These are phyloP conservation scores for Huntiella omanensis DNA, from an alignment of 2,329 filamentous ascomycete species.

Conservation along the genomic window DNA sequence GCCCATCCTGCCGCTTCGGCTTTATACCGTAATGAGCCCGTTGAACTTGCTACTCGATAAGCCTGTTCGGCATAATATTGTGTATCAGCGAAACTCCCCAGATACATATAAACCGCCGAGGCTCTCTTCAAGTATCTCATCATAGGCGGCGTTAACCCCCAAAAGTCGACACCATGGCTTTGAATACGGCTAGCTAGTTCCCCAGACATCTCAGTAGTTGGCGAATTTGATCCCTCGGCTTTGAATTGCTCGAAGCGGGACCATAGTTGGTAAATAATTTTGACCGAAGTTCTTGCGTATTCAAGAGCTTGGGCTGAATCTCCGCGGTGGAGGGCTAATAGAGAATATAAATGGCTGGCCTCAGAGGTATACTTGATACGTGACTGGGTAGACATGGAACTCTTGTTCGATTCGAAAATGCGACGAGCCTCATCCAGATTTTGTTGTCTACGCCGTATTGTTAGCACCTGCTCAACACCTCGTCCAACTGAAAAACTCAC, in stretches of 20 bases:
- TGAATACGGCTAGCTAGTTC: slow-evolving; percentile 11
- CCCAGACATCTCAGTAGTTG: slow-evolving; percentile 15
- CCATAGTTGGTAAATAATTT: slow-evolving; percentile 37
- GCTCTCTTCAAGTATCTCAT: slow-evolving; percentile 55
- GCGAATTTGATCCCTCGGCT: slow-evolving; percentile 14
- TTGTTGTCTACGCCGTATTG: background rate
- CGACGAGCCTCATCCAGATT: slow-evolving; percentile 8
- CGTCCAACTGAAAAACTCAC: slow-evolving; percentile 16
- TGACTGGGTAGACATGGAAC: slow-evolving; percentile 27
- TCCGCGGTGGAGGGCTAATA: slow-evolving; percentile 43
- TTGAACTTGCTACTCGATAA: slow-evolving; percentile 52
- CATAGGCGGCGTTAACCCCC: slow-evolving; percentile 58
- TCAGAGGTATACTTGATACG: slow-evolving; percentile 22
- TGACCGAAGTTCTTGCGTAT: slow-evolving; percentile 38
- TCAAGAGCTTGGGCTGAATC: slow-evolving; percentile 37
- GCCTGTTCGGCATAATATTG: slow-evolving; percentile 77
- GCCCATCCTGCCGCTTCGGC: slow-evolving; percentile 36
- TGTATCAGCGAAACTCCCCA: slow-evolving; percentile 77
- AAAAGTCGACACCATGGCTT: slow-evolving; percentile 43
- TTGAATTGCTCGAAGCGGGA: slow-evolving; percentile 25
- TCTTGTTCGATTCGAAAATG: slow-evolving; percentile 10
- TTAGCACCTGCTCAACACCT: background rate
- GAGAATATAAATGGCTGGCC: slow-evolving; percentile 37
- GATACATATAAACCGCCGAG: slow-evolving; percentile 59
- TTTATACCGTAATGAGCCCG: slow-evolving; percentile 40